Conservation (phyloP, 164 flowering plant species). For the Malania oleifera region DNA sequence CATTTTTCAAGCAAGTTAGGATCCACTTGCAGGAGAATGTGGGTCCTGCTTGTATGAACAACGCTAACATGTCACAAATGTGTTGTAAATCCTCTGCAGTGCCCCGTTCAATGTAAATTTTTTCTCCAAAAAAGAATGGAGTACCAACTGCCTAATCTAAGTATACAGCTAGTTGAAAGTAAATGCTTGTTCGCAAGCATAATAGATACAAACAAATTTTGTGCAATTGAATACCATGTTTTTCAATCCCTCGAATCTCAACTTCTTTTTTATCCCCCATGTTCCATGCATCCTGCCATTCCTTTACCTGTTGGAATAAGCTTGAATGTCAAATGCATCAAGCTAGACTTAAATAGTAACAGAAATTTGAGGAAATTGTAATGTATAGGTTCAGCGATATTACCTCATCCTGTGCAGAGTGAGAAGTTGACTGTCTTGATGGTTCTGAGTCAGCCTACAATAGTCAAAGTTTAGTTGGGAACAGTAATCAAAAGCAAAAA, state of each 20-base stretch:
- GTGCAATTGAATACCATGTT: slow-evolving; percentile 21
- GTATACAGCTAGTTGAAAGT: too few relatives aligned
- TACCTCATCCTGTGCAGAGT: slow-evolving; percentile 19
- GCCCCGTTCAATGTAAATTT: too few relatives aligned
- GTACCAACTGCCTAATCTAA: too few relatives aligned
- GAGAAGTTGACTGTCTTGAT: slow-evolving; percentile 27
- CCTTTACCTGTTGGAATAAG: slow-evolving; percentile 24
- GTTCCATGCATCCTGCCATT: slow-evolving; percentile 45
- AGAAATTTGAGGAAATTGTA: neutral
- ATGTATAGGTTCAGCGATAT: neutral
- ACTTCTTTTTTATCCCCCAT: slow-evolving; percentile 22
- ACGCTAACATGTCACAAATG: too few relatives aligned
- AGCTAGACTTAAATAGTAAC: neutral
- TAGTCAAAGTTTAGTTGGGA: neutral
- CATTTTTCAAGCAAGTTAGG: too few relatives aligned
- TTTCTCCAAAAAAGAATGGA: too few relatives aligned
- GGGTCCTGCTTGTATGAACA: too few relatives aligned
- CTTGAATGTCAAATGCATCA: slow-evolving; percentile 8
- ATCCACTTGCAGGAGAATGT: too few relatives aligned
- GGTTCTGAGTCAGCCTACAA: slow-evolving; percentile 29
- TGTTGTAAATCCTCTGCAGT: too few relatives aligned
- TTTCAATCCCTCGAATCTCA: slow-evolving; percentile 20
- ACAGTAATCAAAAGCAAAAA: neutral
- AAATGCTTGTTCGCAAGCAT: neutral
- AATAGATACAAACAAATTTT: neutral